Conservation (phyloP, 2,329 filamentous ascomycete species). For the Davidsoniella neocaledoniae region DNA sequence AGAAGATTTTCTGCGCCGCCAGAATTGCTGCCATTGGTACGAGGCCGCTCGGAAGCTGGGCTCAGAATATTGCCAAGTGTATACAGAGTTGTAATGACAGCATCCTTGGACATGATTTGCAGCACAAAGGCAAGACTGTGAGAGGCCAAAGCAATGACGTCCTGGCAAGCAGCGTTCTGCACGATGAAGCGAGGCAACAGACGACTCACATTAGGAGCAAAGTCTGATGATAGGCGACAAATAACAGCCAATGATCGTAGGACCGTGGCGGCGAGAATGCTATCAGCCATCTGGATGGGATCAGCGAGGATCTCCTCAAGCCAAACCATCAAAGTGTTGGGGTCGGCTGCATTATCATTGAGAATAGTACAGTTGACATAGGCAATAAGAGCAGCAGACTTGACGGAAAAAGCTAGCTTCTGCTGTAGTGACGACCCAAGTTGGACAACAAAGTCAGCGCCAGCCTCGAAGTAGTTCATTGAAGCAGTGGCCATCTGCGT, state of each 20-base stretch:
- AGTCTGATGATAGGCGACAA: slow-evolving; percentile 54
- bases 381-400: slow-evolving; percentile 63
- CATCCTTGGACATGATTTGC: slow-evolving; percentile 72
- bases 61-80: slow-evolving; percentile 92
- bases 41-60: slow-evolving; percentile 40
- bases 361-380: slow-evolving; percentile 75
- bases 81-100: slow-evolving; percentile 87
- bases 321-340: slow-evolving; percentile 67
- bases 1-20: slow-evolving; percentile 23
- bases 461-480: slow-evolving; percentile 73
- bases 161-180: slow-evolving; percentile 54
- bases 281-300: slow-evolving; percentile 64
- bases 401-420: slow-evolving; percentile 68
- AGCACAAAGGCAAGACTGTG: slow-evolving; percentile 69
- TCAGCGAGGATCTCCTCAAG: slow-evolving; percentile 70
- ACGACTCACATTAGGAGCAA: slow-evolving; percentile 60
- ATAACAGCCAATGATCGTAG: slow-evolving; percentile 70
- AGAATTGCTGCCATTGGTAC: slow-evolving; percentile 30
- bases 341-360: slow-evolving; percentile 65
- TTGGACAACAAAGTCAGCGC: slow-evolving; percentile 66
- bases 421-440: slow-evolving; percentile 79
- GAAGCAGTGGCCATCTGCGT: slow-evolving; percentile 63
- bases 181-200: slow-evolving; percentile 77
- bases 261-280: slow-evolving; percentile 57
- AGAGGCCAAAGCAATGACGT: slow-evolving; percentile 62